Percentiles rank a stretch among this genome's conserved stretches.
phyloP scores from a whole-genome alignment of 23 red algal genomes.

The Pyropia yezoensis region DNA sequence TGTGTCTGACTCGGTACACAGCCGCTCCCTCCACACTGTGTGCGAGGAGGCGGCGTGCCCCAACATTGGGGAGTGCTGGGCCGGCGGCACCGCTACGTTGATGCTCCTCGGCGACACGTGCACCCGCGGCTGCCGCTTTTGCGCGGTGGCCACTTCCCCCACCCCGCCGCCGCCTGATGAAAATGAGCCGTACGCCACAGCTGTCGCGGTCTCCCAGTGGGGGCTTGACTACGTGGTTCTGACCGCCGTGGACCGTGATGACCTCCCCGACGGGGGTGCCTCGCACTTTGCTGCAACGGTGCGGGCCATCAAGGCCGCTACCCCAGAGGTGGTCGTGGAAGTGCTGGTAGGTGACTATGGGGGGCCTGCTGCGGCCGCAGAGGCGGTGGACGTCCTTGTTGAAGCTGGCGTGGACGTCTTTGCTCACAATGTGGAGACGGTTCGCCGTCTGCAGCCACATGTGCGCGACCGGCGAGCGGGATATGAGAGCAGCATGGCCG shows the following conservation, averaged over 20 bases:
- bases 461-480: slow-evolving; percentile 76
- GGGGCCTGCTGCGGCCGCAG: slow-evolving; percentile 11
- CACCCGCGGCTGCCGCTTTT: slow-evolving; percentile 95
- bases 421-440: slow-evolving; percentile 95
- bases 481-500: slow-evolving; percentile 68
- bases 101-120: slow-evolving; percentile 99
- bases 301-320: slow-evolving; percentile 41
- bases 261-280: slow-evolving; percentile 82
- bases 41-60: slow-evolving; percentile 99
- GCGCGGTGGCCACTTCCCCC: slow-evolving; percentile 73
- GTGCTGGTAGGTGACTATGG: slow-evolving; percentile 85
- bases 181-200: slow-evolving; percentile 77
- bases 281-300: slow-evolving; percentile 87
- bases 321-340: slow-evolving; percentile 67
- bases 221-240: slow-evolving; percentile 89
- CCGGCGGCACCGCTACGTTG: slow-evolving; percentile 91
- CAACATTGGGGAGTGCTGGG: slow-evolving; percentile 99
- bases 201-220: slow-evolving; percentile 70
- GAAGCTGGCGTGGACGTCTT: slow-evolving; percentile 81
- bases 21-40: slow-evolving; percentile 63
- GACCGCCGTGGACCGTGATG: slow-evolving; percentile 91
- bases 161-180: slow-evolving; percentile 55
- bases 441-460: slow-evolving; percentile 59
- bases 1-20: slow-evolving; percentile 25
- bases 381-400: slow-evolving; percentile 50